Evolutionary conservation across 1,139 yeast species (phyloP).

Genomic region (Kurtzmaniella natalensis): DNA sequence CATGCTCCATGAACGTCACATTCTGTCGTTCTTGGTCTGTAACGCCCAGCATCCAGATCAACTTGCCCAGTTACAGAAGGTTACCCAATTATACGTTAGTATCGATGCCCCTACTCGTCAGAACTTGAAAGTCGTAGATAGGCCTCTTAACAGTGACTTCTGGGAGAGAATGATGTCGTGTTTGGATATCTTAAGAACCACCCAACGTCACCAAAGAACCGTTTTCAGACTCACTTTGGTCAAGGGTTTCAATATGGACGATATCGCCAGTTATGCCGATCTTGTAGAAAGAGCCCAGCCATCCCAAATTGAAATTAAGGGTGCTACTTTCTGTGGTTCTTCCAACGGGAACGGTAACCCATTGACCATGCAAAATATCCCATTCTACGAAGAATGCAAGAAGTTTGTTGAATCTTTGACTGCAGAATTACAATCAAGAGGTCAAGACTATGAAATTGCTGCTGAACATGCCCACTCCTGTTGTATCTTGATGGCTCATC

Average conservation of each 20-base stretch:
- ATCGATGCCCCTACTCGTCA: slow-evolving; percentile 87
- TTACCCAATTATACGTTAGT: slow-evolving; percentile 87
- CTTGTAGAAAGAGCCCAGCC: slow-evolving; percentile 80
- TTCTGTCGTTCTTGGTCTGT: slow-evolving; percentile 86
- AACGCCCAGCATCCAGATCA: slow-evolving; percentile 95
- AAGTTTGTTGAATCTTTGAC: slow-evolving; percentile 63
- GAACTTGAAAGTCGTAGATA: slow-evolving; percentile 76
- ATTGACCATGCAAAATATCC: slow-evolving; percentile 91
- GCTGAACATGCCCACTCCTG: slow-evolving; percentile 97
- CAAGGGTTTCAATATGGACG: slow-evolving; percentile 86
- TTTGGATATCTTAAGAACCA: slow-evolving; percentile 69
- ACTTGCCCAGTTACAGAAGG: slow-evolving; percentile 61
- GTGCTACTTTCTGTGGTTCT: slow-evolving; percentile 92
- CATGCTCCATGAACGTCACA: slow-evolving; percentile 72
- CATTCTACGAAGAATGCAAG: slow-evolving; percentile 88
- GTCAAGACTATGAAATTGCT: slow-evolving; percentile 73
- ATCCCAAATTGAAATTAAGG: slow-evolving; percentile 86
- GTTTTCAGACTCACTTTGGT: slow-evolving; percentile 88
- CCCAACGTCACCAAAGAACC: slow-evolving; percentile 78
- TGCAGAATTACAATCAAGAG: slow-evolving; percentile 55
- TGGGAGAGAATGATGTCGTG: slow-evolving; percentile 87
- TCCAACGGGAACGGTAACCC: slow-evolving; percentile 79
- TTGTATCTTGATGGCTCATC: slow-evolving; percentile 80
- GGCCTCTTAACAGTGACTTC: slow-evolving; percentile 85
- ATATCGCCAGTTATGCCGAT: slow-evolving; percentile 82